Evolutionary conservation across 2,329 filamentous ascomycete species (phyloP).

Genomic region (Lachnellula occidentalis): DNA sequence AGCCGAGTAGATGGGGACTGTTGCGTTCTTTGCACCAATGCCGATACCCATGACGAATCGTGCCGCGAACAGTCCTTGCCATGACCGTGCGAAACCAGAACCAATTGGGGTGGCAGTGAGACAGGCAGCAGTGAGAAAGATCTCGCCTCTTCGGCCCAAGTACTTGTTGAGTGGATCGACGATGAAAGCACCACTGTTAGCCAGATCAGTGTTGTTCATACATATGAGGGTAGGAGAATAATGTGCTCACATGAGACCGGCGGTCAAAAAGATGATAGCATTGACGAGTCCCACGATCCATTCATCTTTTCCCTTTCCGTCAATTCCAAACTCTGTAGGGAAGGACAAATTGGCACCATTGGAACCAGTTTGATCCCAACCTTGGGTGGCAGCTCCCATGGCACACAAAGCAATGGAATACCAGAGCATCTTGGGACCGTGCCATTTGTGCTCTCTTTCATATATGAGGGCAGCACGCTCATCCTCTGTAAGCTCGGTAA

Average conservation of each 20-base stretch:
- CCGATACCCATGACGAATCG: conserved; percentile 54
- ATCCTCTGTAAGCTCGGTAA: conserved; percentile 26
- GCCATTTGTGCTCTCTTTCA: conserved; percentile 63
- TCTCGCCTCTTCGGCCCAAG: conserved; percentile 63
- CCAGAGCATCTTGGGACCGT: conserved; percentile 55
- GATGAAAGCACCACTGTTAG: conserved; percentile 55
- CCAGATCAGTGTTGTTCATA: conserved; percentile 36
- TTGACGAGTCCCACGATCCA: conserved; percentile 59
- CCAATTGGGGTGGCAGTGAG: conserved; percentile 49
- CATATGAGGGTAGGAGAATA: conserved; percentile 5
- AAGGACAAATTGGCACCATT: conserved; percentile 39
- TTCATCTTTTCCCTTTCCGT: conserved; percentile 19
- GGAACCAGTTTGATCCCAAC: conserved; percentile 34
- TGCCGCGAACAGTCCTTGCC: conserved; percentile 49
- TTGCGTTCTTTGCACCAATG: conserved; percentile 52
- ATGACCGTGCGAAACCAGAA: conserved; percentile 51
- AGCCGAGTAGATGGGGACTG: conserved; percentile 45
- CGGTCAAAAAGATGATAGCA: conserved; percentile 44
- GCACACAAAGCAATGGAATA: conserved; percentile 62
- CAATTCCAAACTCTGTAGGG: conserved; percentile 34
- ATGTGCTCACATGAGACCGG: conserved; percentile 36
- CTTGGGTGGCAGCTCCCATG: conserved; percentile 60
- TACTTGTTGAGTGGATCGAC: conserved; percentile 59
- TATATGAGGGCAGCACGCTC: conserved; percentile 34
- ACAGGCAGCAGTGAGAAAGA: conserved; percentile 68